Conservation (phyloP, 2,329 filamentous ascomycete genomes). For the Aspergillus sp. region DNA sequence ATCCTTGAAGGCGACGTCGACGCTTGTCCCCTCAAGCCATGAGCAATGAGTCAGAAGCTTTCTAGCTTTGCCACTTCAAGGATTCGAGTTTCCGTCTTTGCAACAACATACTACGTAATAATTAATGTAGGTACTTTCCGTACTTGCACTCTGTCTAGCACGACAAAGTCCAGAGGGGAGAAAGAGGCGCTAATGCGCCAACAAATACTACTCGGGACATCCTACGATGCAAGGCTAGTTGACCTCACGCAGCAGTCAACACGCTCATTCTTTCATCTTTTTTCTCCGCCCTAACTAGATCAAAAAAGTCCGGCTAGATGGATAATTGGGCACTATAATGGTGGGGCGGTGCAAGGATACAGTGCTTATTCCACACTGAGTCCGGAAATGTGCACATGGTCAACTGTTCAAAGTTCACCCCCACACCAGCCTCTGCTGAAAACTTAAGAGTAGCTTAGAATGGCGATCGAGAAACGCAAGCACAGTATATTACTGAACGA, state of each 20-base stretch:
- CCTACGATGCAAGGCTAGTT: too few relatives aligned
- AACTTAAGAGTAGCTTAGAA: background rate
- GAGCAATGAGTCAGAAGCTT: background rate
- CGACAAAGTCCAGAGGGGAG: background rate
- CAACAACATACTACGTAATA: background rate
- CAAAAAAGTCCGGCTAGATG: constrained; percentile 18
- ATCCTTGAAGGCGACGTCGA: constrained; percentile 1
- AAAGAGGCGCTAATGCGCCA: constrained; percentile 3
- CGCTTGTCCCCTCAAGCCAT: background rate
- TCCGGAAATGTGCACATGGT: constrained; percentile 7
- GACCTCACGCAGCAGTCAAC: too few relatives aligned
- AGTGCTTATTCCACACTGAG: constrained; percentile 28
- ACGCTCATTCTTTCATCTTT: constrained; percentile 7
- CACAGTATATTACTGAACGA: background rate
- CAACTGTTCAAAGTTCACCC: background rate
- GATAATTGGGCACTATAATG: constrained; percentile 15
- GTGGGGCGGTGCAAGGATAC: constrained; percentile 29
- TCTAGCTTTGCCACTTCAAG: background rate
- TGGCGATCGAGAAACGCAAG: constrained; percentile 1
- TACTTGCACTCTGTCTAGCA: background rate
- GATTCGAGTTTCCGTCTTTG: background rate
- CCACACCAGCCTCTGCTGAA: background rate
- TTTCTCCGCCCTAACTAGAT: constrained; percentile 11
- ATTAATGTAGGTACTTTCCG: background rate
- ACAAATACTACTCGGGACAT: background rate